Evolutionary conservation across 116 monocot genomes (phyloP).

Genomic region (Zostera marina): DNA sequence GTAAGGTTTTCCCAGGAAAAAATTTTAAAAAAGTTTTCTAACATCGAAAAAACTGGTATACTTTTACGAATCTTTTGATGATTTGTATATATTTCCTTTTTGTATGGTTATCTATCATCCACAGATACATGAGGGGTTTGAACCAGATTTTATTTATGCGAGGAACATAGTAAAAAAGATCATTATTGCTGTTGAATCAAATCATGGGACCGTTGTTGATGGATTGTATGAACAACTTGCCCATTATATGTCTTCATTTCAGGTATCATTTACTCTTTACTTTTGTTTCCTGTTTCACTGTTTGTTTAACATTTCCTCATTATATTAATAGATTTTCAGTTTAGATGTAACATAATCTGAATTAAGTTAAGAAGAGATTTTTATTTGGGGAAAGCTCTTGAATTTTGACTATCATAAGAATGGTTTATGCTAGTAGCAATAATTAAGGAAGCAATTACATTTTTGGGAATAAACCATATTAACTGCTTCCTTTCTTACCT

Average conservation of each 20-base stretch:
- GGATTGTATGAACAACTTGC: constrained; percentile 66
- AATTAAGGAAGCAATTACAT: no score
- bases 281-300: background rate
- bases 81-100: constrained; percentile 1
- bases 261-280: constrained; percentile 14
- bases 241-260: constrained; percentile 23
- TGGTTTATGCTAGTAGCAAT: no score
- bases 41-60: background rate
- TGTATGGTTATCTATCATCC: background rate
- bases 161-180: constrained; percentile 57
- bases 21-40: background rate
- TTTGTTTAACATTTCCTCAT: no score
- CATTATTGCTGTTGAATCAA: constrained; percentile 47
- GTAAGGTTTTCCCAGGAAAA: constrained; percentile 16
- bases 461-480: no score
- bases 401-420: no score
- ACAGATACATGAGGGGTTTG: constrained; percentile 24
- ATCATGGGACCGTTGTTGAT: constrained; percentile 26
- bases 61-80: background rate
- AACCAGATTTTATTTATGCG: constrained; percentile 18
- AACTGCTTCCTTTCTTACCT: no score
- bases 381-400: no score
- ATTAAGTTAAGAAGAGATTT: no score
- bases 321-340: no score
- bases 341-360: no score